Base-by-base conservation (phyloP, 2,329 filamentous ascomycete species). In the Penicillium sp. region DNA sequence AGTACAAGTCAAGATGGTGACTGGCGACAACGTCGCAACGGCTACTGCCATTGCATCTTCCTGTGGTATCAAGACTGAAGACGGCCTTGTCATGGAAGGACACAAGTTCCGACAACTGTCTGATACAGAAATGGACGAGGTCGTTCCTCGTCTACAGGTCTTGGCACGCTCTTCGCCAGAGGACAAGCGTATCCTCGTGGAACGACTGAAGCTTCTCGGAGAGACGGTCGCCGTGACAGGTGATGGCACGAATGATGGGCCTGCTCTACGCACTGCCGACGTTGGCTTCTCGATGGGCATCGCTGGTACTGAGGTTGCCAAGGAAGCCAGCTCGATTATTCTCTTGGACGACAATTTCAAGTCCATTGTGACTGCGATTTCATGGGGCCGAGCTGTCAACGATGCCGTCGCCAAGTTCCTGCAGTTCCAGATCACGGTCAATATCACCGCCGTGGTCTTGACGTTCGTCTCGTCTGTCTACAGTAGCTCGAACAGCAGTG, bases 401-500 rank as follows among this genome's bases (percentile, higher is more conserved):
- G 87, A 89, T 61, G 84, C 86, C 0, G 85, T 89, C 36, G 82
- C 87, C 70, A 89, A 89, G 70, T 89, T 89, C 66, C 75, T 88
- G 44, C 86, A 89, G 75, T 82, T 82, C 62, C 80, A 82, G 66
- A 85, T 90, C 65, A 90, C 88, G 0, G 93, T 96, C 78, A 97
- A 96, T 81, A 87, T 97, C 64, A 96, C 93, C 3, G 93, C 93
- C 39, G 92, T 96, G 47, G 76, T 90, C 18, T 82, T 96, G 55
- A 95, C 93, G 0, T 96, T 97, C 69, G 87, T 96, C 59, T 92
- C 92, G 13, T 90, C 92, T 35, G 90, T 96, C 10, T 86, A 89
- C 33, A 92, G 84, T 73, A 71, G 73, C 0, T 77, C 86, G 2
- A 89, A 94, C 73, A 74, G 81, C 50, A 91, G 91, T 50, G 92